A percentile compares a stretch with the other conserved stretches of the same genome.
These are phyloP conservation scores for Coemansia sp. DNA, from an alignment of 371 early-diverging fungal genomes.

Conservation along the genomic window DNA sequence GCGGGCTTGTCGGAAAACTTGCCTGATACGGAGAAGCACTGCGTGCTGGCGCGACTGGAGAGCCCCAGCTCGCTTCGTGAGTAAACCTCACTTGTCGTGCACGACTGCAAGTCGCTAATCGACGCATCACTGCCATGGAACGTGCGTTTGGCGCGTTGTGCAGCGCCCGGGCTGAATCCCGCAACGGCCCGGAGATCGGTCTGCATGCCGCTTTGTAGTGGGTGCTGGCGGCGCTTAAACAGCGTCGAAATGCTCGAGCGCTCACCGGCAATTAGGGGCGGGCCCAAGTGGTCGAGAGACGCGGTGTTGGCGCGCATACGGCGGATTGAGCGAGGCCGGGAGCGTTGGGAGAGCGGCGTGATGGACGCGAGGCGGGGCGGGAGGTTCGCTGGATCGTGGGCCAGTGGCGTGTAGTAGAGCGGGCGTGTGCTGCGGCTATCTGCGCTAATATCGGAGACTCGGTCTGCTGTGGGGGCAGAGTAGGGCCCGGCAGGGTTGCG, in stretches of 20 bases:
- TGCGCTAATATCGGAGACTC: neutral
- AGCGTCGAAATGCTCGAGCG: conserved; percentile 33
- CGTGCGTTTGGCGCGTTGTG: conserved; percentile 39
- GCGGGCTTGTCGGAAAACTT: conserved; percentile 5
- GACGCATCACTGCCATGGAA: conserved; percentile 36
- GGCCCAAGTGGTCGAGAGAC: conserved; percentile 38
- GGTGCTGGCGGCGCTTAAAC: conserved; percentile 43
- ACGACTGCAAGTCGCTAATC: conserved; percentile 37
- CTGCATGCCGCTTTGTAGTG: conserved; percentile 38
- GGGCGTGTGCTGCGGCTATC: conserved; percentile 14
- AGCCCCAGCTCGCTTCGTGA: conserved; percentile 29
- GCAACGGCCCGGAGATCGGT: conserved; percentile 43
- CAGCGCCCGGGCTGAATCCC: conserved; percentile 46
- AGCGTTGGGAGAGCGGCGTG: conserved; percentile 14
- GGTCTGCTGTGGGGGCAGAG: conserved; percentile 29
- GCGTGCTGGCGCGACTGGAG: conserved; percentile 11
- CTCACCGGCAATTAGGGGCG: conserved; percentile 4
- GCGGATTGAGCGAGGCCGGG: conserved; percentile 35
- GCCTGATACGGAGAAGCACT: conserved; percentile 26
- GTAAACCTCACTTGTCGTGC: conserved; percentile 33
- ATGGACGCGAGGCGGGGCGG: conserved; percentile 1
- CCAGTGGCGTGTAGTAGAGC: conserved; percentile 27
- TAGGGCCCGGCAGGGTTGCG: conserved; percentile 20
- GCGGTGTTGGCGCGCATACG: conserved; percentile 46
- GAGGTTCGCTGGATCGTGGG: conserved; percentile 2